Evolutionary conservation across 805 yeast species (phyloP), one percentile per base, ranked within the genome.

Genomic region (Yarrowia deformans): DNA sequence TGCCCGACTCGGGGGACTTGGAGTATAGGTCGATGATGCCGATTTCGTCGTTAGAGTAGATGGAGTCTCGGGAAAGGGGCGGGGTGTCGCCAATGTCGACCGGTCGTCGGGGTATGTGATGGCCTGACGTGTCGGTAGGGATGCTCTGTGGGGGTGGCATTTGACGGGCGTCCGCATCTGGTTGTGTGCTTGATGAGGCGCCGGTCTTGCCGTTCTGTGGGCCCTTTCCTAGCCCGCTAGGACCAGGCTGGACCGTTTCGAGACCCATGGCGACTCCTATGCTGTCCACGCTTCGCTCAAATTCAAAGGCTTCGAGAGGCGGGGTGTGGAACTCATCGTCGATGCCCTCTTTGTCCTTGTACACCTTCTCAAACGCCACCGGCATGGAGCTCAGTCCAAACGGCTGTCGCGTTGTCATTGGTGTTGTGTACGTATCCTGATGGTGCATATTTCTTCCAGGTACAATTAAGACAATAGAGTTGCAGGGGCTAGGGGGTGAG

Each of bases 311-410:
- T 18, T 60, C 66, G n/a, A 43, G 66, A 8, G 66, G 66, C 32
- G 52, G 50, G 13, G 66, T 60, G 52, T 43, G 52, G 52, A 60
- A 60, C 42, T 60, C 66, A 18, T 60, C 66, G 66, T 43, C 66
- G 52, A 60, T 35, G 18, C 66, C 66, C 42, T 60, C 66, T 14
- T 45, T 60, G 40, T 63, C 68, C 45, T 63, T 63, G 48, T 63
- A 63, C 56, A 63, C 68, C 55, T 63, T 63, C 40, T 37, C 68
- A 37, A 63, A 63, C 55, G 68, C 68, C 68, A 63, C 68, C 56
- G 68, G 68, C 68, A 63, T 63, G 55, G 68, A 63, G 56, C 56
- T 40, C 68, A 63, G 68, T 49, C 68, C 68, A 63, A 63, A 63
- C 56, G 68, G 68, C 56, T 63, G 55, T 63, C 56, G 66, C 66